These are phyloP conservation scores for Fusarium neocosmosporiellum DNA, from an alignment of 2,329 filamentous ascomycete genomes.

Conservation along the genomic window DNA sequence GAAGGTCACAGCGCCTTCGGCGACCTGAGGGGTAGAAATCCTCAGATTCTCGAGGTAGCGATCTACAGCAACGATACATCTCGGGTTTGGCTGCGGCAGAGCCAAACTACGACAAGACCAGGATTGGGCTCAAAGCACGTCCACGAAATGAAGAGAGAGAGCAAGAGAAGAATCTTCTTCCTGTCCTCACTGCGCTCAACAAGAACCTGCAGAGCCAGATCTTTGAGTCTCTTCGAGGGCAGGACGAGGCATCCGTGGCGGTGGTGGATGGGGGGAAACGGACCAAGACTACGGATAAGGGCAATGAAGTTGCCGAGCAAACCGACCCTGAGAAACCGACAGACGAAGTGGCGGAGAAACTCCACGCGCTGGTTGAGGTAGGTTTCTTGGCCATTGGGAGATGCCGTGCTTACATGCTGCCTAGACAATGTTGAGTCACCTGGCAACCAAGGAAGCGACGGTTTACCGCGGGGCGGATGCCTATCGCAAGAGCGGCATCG, in stretches of 20 bases:
- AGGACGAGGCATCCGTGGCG: not conserved
- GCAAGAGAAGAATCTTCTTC: not conserved
- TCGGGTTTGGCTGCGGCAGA: conserved; percentile 5
- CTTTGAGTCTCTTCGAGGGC: conserved; percentile 23
- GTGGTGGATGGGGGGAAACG: not conserved
- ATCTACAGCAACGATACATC: conserved; percentile 13
- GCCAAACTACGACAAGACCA: not conserved
- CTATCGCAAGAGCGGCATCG: conserved; percentile 36
- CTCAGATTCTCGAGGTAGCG: not conserved
- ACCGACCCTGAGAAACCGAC: not conserved
- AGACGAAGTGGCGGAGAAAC: conserved; percentile 20
- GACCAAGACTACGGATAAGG: not conserved
- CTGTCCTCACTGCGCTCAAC: conserved; percentile 6
- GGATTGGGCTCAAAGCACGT: not conserved
- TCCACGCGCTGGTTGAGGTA: conserved; percentile 43
- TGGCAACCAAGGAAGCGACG: conserved; percentile 36
- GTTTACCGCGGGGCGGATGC: conserved; percentile 31
- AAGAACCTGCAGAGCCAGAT: conserved; percentile 32
- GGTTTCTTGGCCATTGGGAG: not conserved
- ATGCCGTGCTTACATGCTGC: conserved; percentile 21
- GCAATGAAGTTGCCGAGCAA: not conserved
- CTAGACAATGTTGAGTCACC: conserved; percentile 40
- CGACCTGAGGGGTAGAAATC: conserved; percentile 21
- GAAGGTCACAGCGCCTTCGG: conserved; percentile 12
- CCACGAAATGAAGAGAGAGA: not conserved